Evolutionary conservation across 192 early-diverging fungal genomes (phyloP).

Genomic region (Dimargaris xerosporica): DNA sequence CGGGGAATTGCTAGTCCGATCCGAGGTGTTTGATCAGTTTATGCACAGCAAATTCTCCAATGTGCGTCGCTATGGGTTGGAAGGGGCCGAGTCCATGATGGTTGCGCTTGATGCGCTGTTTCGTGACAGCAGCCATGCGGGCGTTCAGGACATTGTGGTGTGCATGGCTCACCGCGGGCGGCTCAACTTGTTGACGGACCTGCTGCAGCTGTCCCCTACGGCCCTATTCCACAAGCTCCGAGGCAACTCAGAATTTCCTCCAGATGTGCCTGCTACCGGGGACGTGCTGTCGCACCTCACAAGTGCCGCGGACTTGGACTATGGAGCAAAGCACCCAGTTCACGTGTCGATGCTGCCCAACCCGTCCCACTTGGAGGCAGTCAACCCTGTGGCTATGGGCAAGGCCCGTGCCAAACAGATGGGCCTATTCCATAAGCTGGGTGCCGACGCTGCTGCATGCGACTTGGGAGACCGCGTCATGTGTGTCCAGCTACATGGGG

Average conservation of each 20-base stretch:
- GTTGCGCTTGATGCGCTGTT: conserved; percentile 79
- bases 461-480: conserved; percentile 83
- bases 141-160: conserved; percentile 68
- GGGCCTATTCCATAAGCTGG: conserved; percentile 45
- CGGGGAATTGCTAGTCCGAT: conserved; percentile 57
- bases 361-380: conserved; percentile 93
- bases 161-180: conserved; percentile 97
- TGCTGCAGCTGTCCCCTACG: conserved; percentile 63
- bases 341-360: conserved; percentile 89
- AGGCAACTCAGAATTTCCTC: conserved; percentile 82
- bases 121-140: conserved; percentile 38
- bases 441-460: conserved; percentile 49
- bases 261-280: conserved; percentile 56
- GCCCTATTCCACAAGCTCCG: conserved; percentile 89
- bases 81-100: conserved; percentile 95
- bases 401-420: conserved; percentile 93
- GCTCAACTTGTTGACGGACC: conserved; percentile 80
- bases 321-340: conserved; percentile 41
- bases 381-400: conserved; percentile 91
- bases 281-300: conserved; percentile 89
- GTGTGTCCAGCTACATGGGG: conserved; percentile 91
- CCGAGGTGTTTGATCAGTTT: conserved; percentile 89
- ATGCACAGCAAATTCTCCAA: conserved; percentile 95
- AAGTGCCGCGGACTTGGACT: conserved; percentile 62
- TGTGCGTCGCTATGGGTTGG: conserved; percentile 91